Base-by-base conservation (phyloP, 768 basidiomycete genomes). In the Tulasnella sp. region DNA sequence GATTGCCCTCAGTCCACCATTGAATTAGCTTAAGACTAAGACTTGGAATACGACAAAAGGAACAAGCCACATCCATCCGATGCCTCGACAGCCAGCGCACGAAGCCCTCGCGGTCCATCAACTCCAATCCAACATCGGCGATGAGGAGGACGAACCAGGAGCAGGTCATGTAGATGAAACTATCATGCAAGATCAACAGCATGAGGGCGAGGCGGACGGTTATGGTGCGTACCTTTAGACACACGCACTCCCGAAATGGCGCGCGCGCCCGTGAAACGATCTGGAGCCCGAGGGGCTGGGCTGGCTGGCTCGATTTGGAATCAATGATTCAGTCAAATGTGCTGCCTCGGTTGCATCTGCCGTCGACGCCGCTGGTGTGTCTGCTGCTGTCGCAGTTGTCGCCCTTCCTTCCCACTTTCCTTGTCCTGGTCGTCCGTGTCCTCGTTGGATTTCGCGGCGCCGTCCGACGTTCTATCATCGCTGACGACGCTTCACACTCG, bases 131-230 rank as follows among this genome's bases (percentile, higher is more conserved):
- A 38, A 38, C 34, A 38, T 38, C 34, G 34, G 34, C 34, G 34
- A 29, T 24, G 53, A 48, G 26, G 45, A 48, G 45, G 45, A 19
- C n/a, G 26, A 21, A 10, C 8, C 51, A n/a, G 56, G 56, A 23
- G 56, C 42, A 15, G 56, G 21, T 2, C 26, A 24, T 24, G 56
- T 17, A 17, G 27, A 58, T 17, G 23, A 58, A 15, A n/a, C 42
- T 8, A 45, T 48, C 44, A 58, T 58, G 56, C 42, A 58, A 29
- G 56, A 58, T 47, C 56, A 58, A 24, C 56, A 58, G 56, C 34
- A 38, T 7, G 56, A 58, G 17, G 53, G n/a, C 10, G 56, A 47
- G 26, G 44, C 42, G 27, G 56, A 58, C 27, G 56, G 56, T 45
- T 58, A 58, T 41, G 56, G 56, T 58, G 29, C 43, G 56, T 58